Conservation (phyloP, 1,139 yeast species). For the Lodderomyces oxycetoniae region DNA sequence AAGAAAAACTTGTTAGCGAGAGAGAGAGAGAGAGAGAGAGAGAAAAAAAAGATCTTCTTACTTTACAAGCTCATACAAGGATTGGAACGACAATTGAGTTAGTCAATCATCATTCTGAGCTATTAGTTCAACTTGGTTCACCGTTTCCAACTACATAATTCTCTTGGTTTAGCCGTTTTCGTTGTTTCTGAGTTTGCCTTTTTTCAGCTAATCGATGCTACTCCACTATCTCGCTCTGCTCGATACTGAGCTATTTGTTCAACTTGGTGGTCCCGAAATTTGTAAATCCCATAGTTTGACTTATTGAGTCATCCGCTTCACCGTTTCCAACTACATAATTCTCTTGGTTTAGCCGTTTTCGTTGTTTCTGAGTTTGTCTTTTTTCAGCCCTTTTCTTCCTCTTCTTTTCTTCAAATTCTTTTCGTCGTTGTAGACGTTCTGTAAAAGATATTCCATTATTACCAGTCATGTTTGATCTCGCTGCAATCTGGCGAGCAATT, state of each 20-base stretch:
- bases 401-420: conserved; percentile 37
- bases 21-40: too few relatives aligned
- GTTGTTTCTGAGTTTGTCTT: conserved; percentile 19
- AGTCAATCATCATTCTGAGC: too few relatives aligned
- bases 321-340: conserved; percentile 9
- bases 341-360: conserved; percentile 9
- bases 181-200: conserved; percentile 19
- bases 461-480: conserved; percentile 6
- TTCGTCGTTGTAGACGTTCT: conserved; percentile 41
- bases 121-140: too few relatives aligned
- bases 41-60: too few relatives aligned
- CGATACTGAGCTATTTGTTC: too few relatives aligned
- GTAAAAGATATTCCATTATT: conserved; percentile 21
- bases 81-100: too few relatives aligned
- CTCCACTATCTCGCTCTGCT: too few relatives aligned
- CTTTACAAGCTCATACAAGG: too few relatives aligned
- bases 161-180: conserved; percentile 9
- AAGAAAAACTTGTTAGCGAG: too few relatives aligned
- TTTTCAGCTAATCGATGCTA: too few relatives aligned
- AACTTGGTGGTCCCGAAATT: conserved; percentile 36
- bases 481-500: conserved; percentile 23
- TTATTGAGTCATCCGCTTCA: conserved; percentile 27
- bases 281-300: conserved; percentile 55
- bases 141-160: conserved; percentile 9
- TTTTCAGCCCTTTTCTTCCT: conserved; percentile 25